A percentile compares a stretch with the other conserved stretches of the same genome.
These are phyloP conservation scores for Pterocarpus santalinus DNA, from an alignment of 306 rosid genomes.

Conservation along the genomic window DNA sequence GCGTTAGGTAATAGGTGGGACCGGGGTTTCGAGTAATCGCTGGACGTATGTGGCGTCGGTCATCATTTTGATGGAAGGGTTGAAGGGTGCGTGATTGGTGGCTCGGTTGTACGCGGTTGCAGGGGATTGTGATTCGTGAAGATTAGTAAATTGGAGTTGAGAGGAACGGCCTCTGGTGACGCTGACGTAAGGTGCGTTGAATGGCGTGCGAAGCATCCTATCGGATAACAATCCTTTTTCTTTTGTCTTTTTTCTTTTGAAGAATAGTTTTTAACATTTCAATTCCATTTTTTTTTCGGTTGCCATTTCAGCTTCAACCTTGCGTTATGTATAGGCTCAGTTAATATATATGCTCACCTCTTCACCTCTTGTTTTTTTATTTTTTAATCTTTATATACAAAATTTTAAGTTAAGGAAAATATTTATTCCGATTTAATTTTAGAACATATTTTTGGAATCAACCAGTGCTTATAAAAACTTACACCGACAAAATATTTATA, in stretches of 20 bases:
- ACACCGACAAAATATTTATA: no score
- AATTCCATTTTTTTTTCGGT: no score
- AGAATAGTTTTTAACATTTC: not conserved
- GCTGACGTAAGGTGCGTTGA: constrained; percentile 57
- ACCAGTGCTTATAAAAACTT: no score
- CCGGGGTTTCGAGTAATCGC: not conserved
- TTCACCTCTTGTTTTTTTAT: no score
- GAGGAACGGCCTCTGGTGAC: constrained; percentile 43
- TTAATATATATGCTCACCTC: no score
- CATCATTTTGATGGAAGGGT: no score
- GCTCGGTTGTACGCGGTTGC: not conserved
- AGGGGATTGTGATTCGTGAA: constrained; percentile 27
- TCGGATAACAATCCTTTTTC: constrained; percentile 48
- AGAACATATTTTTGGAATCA: no score
- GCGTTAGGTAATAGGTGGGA: not conserved
- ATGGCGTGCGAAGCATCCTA: constrained; percentile 63
- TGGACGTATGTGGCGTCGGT: constrained; percentile 35
- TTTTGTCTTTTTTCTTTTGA: not conserved
- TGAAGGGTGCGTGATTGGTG: not conserved
- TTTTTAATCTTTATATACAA: no score
- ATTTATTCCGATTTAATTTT: no score
- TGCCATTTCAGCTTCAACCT: no score
- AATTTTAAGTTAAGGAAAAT: no score
- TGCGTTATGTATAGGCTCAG: no score
- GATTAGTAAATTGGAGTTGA: constrained; percentile 28